A percentile compares a stretch with the other conserved stretches of the same genome.
Conservation (phyloP, 2,329 filamentous ascomycete genomes). For the Clarireedia monteithiana region DNA sequence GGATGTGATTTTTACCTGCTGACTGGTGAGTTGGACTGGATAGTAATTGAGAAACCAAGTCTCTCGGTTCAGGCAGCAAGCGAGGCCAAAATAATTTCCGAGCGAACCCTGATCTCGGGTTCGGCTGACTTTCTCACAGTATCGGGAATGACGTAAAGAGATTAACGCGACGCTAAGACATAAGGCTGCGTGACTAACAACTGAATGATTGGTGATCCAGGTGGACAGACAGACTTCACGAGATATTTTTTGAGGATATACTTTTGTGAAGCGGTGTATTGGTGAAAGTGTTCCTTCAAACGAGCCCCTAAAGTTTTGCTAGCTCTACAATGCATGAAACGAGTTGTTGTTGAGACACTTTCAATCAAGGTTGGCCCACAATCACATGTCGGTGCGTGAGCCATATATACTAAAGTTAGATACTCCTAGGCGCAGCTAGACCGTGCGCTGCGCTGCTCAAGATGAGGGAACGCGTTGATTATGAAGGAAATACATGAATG, state of each 20-base stretch:
- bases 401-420: background rate
- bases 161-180: background rate
- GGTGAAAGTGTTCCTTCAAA: background rate
- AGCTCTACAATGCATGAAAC: background rate
- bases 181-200: background rate
- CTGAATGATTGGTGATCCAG: too few relatives aligned
- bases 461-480: background rate
- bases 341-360: background rate
- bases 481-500: background rate
- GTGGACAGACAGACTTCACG: too few relatives aligned
- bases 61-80: constrained; percentile 3
- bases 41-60: background rate
- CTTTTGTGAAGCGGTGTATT: background rate
- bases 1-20: background rate
- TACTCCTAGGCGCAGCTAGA: background rate
- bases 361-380: constrained; percentile 1
- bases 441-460: too few relatives aligned
- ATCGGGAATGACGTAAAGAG: background rate
- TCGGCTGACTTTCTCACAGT: background rate
- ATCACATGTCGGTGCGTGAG: constrained; percentile 1
- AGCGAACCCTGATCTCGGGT: background rate
- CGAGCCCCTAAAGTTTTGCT: too few relatives aligned
- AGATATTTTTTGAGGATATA: background rate
- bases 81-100: background rate
- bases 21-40: background rate